Evolutionary conservation across 1,284 basidiomycete genomes (phyloP), one percentile per base, ranked within the genome.

Genomic region (Tylopilus orsonianus): DNA sequence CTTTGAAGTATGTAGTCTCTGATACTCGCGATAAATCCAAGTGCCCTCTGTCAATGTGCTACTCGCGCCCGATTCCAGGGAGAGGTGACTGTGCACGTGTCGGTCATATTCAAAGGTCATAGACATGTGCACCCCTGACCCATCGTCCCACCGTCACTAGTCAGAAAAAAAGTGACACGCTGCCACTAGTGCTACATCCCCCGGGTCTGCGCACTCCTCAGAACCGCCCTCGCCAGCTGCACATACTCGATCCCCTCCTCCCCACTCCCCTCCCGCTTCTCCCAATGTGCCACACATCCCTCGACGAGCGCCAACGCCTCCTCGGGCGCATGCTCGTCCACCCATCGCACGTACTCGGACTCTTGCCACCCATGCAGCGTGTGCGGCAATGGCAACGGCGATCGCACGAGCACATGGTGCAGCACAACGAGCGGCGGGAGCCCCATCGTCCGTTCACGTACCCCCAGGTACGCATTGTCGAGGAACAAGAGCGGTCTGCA

Each of bases 391-490:
- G 84, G 80, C 38, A 96, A 75, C 0, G 90, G 84, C 2, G 90
- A 91, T 13, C 92, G 85, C n/a, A 95, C 91, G 30, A 97, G 75
- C 56, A 96, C 87, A 60, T 97, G 93, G 61, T 97, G 93, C 13
- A 96, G 72, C 8, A 97, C 85, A 53, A 95, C 81, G 18, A 96
- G 74, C 1, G 90, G 82, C 1, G 92, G 84, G 18, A 97, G 75
- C 9, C 83, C 87, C 2, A 72, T 70, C 0, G 91, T 95, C 46
- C 81, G 77, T 34, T 78, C 72, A 0, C 83, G 75, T 29, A 81
- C 79, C 0, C 83, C 78, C 41, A 96, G 74, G 36, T 80, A 72
- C 0, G 74, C 67, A 43, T 87, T 88, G 44, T 95, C 90, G 10
- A 94, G 75, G 76, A 97, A 97, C 19, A 97, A 75, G 12, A 96